phyloP scores from a whole-genome alignment of 306 rosid genomes.

The Begonia loranthoides region DNA sequence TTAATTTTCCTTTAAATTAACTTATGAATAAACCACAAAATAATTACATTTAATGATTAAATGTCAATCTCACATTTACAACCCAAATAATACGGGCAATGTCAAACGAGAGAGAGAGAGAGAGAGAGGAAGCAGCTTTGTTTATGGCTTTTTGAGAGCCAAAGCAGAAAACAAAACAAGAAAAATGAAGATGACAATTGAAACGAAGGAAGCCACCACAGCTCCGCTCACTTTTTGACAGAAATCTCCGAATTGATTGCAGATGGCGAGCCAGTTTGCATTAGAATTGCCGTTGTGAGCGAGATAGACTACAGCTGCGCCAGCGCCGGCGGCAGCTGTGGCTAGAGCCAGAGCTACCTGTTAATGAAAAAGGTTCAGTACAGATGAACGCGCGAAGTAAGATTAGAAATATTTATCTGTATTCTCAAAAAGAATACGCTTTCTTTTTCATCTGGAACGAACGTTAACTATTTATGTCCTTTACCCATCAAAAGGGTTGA shows the following conservation, averaged over 20 bases:
- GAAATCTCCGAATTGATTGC: conserved; percentile 71
- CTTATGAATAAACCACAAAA: too few species aligned
- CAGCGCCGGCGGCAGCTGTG: conserved; percentile 51
- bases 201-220: conserved; percentile 46
- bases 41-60: too few species aligned
- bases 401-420: too few species aligned
- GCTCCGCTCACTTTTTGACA: conserved; percentile 54
- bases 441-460: background rate
- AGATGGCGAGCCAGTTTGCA: conserved; percentile 82
- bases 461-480: too few species aligned
- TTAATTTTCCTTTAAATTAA: too few species aligned
- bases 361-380: background rate
- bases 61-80: too few species aligned
- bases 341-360: conserved; percentile 65
- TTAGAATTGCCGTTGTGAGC: conserved; percentile 74
- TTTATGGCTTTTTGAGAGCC: conserved; percentile 23
- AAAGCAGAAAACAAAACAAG: conserved; percentile 52
- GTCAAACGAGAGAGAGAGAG: too few species aligned
- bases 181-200: conserved; percentile 34
- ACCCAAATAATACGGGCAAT: too few species aligned
- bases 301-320: conserved; percentile 52
- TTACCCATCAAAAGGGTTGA: background rate
- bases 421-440: background rate
- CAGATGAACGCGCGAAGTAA: too few species aligned
- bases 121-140: too few species aligned